These are phyloP conservation scores for Fallopia convolvulus DNA, from an alignment of 148 eudicot species.

Conservation along the genomic window DNA sequence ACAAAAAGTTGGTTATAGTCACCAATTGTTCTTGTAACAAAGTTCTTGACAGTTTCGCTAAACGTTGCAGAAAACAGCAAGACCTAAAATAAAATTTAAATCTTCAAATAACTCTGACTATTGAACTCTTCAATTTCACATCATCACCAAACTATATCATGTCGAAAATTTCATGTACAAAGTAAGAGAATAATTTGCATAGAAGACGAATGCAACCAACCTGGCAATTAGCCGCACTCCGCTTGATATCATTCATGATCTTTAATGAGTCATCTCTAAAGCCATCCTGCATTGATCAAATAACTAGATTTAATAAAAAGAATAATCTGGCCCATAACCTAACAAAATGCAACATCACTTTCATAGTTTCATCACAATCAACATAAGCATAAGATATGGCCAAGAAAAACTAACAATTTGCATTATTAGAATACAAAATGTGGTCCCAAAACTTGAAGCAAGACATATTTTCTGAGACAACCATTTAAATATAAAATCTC, in stretches of 20 bases:
- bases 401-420: too few species aligned
- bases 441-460: too few species aligned
- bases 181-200: not conserved
- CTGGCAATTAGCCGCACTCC: slow-evolving; percentile 31
- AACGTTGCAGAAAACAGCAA: slow-evolving; percentile 92
- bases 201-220: not conserved
- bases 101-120: not conserved
- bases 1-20: slow-evolving; percentile 77
- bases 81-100: slow-evolving; percentile 37
- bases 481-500: too few species aligned
- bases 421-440: too few species aligned
- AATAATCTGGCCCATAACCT: not conserved
- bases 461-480: too few species aligned
- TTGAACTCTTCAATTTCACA: not conserved
- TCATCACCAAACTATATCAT: not conserved
- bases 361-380: not conserved
- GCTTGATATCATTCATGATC: slow-evolving; percentile 35
- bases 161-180: not conserved
- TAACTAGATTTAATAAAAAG: slow-evolving; percentile 6
- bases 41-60: slow-evolving; percentile 50
- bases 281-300: slow-evolving; percentile 12
- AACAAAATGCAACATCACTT: not conserved
- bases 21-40: slow-evolving; percentile 50
- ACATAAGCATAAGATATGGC: too few species aligned
- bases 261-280: slow-evolving; percentile 33